A percentile compares a stretch with the other conserved stretches of the same genome.
phyloP scores from a whole-genome alignment of 2,329 filamentous ascomycete species.

The Bipolaris oryzae region DNA sequence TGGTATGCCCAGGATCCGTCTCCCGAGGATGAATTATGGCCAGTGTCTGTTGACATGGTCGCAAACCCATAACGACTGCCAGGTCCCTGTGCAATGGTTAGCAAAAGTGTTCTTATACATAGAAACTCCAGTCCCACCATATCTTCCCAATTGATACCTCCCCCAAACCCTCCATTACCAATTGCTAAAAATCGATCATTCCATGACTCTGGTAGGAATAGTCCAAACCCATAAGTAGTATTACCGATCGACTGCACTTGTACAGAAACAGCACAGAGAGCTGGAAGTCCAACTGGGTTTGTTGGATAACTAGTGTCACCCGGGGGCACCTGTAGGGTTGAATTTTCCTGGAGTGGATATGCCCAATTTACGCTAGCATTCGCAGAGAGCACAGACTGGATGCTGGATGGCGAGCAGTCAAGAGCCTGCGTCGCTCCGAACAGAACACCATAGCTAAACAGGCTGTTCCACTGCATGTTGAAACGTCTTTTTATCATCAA shows the following conservation, averaged over 20 bases:
- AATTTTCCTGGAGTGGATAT: background rate
- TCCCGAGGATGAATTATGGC: conserved; percentile 48
- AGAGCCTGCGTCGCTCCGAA: background rate
- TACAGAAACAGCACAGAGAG: conserved; percentile 48
- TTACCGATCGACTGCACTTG: conserved; percentile 45
- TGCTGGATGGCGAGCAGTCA: background rate
- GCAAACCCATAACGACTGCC: conserved; percentile 52
- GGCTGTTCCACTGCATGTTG: background rate
- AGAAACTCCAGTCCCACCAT: conserved; percentile 46
- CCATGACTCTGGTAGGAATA: conserved; percentile 49
- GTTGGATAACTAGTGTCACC: conserved; percentile 50
- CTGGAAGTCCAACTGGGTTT: conserved; percentile 47
- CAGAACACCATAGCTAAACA: background rate
- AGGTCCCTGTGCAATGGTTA: conserved; percentile 21
- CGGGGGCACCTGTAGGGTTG: conserved; percentile 39
- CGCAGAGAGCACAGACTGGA: background rate
- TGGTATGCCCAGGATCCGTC: conserved; percentile 50
- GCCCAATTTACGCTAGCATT: background rate
- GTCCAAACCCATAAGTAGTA: conserved; percentile 48
- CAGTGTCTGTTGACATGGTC: conserved; percentile 54
- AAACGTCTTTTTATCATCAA: background rate
- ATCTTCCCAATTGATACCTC: conserved; percentile 57
- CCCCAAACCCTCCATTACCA: conserved; percentile 56
- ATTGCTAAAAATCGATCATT: conserved; percentile 48
- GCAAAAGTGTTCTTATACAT: background rate